phyloP scores from a whole-genome alignment of 176 grass and related monocot species.

The Eragrostis curvula region DNA sequence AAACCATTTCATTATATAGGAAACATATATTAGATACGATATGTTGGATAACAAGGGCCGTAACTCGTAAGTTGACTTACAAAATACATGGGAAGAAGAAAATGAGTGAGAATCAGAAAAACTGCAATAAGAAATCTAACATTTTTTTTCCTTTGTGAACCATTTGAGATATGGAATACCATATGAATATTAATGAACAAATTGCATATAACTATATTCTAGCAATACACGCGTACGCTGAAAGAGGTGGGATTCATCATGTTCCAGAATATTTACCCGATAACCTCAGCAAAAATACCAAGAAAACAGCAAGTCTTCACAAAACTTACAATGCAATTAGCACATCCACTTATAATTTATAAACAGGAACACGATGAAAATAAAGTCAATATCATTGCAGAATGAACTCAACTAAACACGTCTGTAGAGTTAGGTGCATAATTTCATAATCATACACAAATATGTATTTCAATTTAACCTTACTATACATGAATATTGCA shows the following conservation, averaged over 20 bases:
- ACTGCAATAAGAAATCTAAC: neutral
- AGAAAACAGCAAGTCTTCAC: neutral
- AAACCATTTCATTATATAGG: neutral
- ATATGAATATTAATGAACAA: neutral
- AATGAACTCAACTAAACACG: neutral
- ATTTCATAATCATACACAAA: neutral
- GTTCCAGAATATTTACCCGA: neutral
- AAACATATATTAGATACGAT: neutral
- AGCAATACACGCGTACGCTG: neutral
- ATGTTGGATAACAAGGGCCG: neutral
- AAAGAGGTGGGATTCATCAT: neutral
- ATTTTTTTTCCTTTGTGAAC: neutral
- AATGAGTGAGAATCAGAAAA: neutral
- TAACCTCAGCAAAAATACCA: neutral
- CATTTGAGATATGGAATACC: neutral
- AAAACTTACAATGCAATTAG: neutral
- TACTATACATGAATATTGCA: neutral
- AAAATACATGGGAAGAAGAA: neutral
- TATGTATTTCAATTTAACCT: slow-evolving; percentile 8
- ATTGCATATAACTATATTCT: neutral
- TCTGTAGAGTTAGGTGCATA: neutral
- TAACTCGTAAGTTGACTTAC: neutral
- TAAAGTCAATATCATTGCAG: neutral
- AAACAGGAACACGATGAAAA: neutral
- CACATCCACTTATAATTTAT: neutral